Evolutionary conservation across 2,329 filamentous ascomycete species (phyloP).

Genomic region (Fusarium sp.): DNA sequence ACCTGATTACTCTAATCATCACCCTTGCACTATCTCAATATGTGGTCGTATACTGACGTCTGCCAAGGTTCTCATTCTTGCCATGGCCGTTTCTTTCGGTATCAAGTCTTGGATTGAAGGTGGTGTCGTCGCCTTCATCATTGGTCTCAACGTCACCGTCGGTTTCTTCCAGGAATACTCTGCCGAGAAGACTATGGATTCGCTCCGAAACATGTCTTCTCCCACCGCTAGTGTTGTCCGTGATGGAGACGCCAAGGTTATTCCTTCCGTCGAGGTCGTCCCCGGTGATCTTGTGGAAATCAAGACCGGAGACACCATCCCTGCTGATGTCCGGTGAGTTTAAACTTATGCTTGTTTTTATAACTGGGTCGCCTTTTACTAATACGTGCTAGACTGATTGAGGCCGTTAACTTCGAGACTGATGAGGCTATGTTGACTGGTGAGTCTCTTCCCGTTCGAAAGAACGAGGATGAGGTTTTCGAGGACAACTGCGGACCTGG

Average conservation of each 20-base stretch:
- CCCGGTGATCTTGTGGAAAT: slow-evolving; percentile 67
- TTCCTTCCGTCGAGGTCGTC: slow-evolving; percentile 59
- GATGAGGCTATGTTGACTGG: slow-evolving; percentile 74
- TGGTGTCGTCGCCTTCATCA: slow-evolving; percentile 67
- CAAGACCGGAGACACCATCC: slow-evolving; percentile 68
- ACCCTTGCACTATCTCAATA: slow-evolving; percentile 9
- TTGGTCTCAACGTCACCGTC: slow-evolving; percentile 67
- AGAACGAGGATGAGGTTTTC: slow-evolving; percentile 60
- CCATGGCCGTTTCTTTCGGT: slow-evolving; percentile 67
- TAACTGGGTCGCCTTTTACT: slow-evolving; percentile 54
- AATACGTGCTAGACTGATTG: slow-evolving; percentile 61
- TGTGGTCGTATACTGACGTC: slow-evolving; percentile 29
- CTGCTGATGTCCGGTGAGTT: slow-evolving; percentile 69
- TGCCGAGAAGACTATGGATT: slow-evolving; percentile 63
- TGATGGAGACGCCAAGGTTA: slow-evolving; percentile 53
- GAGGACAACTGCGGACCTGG: slow-evolving; percentile 57
- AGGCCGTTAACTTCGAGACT: slow-evolving; percentile 73
- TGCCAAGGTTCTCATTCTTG: slow-evolving; percentile 62
- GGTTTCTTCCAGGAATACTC: slow-evolving; percentile 60
- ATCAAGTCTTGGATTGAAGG: slow-evolving; percentile 71
- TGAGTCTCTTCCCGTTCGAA: slow-evolving; percentile 69
- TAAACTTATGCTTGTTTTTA: slow-evolving; percentile 45
- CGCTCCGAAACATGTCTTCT: slow-evolving; percentile 56
- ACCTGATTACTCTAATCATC: slow-evolving; percentile 52
- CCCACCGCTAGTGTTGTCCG: slow-evolving; percentile 59